Evolutionary conservation across 2,329 filamentous ascomycete genomes (phyloP).

Genomic region (Beauveria sp.): DNA sequence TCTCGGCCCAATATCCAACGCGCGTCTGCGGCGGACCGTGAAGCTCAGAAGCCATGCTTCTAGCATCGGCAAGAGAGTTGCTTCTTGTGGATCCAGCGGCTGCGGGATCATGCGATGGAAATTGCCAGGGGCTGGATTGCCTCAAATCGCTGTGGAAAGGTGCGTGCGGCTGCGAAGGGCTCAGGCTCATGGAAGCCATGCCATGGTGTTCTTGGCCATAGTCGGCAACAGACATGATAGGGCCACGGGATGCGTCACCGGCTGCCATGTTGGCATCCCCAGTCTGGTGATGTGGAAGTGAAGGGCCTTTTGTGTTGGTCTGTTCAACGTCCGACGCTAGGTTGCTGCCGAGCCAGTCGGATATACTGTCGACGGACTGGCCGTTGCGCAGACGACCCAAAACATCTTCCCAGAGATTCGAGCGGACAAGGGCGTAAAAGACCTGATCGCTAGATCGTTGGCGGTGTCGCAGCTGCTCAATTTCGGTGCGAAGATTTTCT

Average conservation of each 20-base stretch:
- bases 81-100: conserved; percentile 33
- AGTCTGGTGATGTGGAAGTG: conserved; percentile 19
- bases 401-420: conserved; percentile 47
- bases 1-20: conserved; percentile 44
- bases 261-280: conserved; percentile 11
- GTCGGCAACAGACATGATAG: conserved; percentile 11
- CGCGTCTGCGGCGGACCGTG: conserved; percentile 33
- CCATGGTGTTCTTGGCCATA: conserved; percentile 20
- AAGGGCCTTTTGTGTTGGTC: conserved; percentile 22
- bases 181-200: conserved; percentile 22
- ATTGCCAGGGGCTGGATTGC: conserved; percentile 41
- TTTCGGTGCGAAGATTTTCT: conserved; percentile 51
- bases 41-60: conserved; percentile 38
- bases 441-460: conserved; percentile 49
- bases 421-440: conserved; percentile 43
- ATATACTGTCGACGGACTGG: conserved; percentile 47
- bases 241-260: conserved; percentile 17
- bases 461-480: conserved; percentile 47
- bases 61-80: conserved; percentile 38
- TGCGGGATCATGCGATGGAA: conserved; percentile 38
- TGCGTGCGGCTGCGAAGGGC: conserved; percentile 21
- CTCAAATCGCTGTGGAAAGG: conserved; percentile 30
- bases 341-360: conserved; percentile 41
- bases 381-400: conserved; percentile 45
- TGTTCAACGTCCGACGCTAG: conserved; percentile 11